Evolutionary conservation across 352 stramenopile species (phyloP), one percentile per base, ranked within the genome.

Genomic region (Globisporangium yorkense): DNA sequence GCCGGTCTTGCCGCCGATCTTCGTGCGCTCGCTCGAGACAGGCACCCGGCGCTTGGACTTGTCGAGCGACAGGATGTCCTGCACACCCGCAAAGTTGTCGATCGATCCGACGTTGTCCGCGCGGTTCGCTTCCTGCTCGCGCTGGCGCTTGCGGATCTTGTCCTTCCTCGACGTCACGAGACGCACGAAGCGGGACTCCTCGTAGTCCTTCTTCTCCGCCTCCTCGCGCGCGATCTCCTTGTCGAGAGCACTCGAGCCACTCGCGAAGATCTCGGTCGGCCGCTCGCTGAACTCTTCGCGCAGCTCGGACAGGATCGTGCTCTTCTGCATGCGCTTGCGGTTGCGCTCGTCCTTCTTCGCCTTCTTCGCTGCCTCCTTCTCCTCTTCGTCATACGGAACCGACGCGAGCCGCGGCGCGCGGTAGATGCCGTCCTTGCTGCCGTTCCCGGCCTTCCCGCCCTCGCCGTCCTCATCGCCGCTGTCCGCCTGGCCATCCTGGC

Each of bases 201-300:
- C 85, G 60, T 85, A 94, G 9, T 89, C 78, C 51, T 79, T 87
- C 70, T 92, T 92, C 59, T 94, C 85, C 5, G 77, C 76, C 31
- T 92, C 85, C 53, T 94, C 85, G 29, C 82, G 80, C 20, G 80
- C 80, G 21, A 88, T 78, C 46, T 92, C 80, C 69, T 93, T 93
- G 78, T 94, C 83, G 39, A 89, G 54, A 27, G 77, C 77, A 47
- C 64, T 84, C 45, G 68, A 76, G 29, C 83, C 82, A 15, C 72
- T 85, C 45, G 80, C 70, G 43, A 76, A 57, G 53, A 94, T 83
- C 55, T 94, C 85, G 16, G 67, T 71, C 2, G 85, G 85, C 1
- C 85, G 77, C 27, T 94, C 85, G 57, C 83, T 93, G 57, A 92
- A 93, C 59, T 94, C 85, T 59, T 93, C 85, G 48, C 83, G 85